A percentile compares a stretch with the other conserved stretches of the same genome.
Conservation (phyloP, 257 asterid species). For the Gentiana macrophylla region DNA sequence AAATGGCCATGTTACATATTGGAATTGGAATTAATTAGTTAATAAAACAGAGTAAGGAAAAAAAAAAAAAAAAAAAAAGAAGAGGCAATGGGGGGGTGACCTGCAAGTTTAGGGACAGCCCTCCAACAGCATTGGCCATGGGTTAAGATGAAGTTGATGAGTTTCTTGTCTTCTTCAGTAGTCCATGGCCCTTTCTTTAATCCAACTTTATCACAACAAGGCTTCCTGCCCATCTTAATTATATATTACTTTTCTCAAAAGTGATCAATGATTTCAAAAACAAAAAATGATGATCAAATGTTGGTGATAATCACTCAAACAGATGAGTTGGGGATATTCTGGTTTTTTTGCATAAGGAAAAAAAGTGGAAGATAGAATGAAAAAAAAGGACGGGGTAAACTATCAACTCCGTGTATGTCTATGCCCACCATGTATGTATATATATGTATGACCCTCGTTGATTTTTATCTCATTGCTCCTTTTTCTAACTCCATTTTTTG, state of each 20-base stretch:
- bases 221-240: conserved; percentile 71
- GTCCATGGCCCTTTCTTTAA: conserved; percentile 97
- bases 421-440: too few species aligned
- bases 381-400: conserved; percentile 1
- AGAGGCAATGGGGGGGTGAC: conserved; percentile 17
- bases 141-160: conserved; percentile 58
- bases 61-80: not conserved
- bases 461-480: too few species aligned
- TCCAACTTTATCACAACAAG: conserved; percentile 94
- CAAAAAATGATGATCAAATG: not conserved
- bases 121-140: conserved; percentile 99
- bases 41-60: not conserved
- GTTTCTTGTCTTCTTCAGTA: conserved; percentile 78
- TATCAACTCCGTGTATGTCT: not conserved
- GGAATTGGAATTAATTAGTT: conserved; percentile 7
- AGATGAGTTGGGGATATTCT: not conserved
- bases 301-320: not conserved
- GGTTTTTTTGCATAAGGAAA: not conserved
- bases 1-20: too few species aligned
- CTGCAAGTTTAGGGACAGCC: conserved; percentile 94
- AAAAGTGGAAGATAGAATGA: not conserved
- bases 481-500: too few species aligned
- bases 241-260: not conserved
- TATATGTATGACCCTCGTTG: too few species aligned
- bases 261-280: not conserved